These are phyloP conservation scores for Dothistroma pini DNA, from an alignment of 2,329 filamentous ascomycete genomes.

Conservation along the genomic window DNA sequence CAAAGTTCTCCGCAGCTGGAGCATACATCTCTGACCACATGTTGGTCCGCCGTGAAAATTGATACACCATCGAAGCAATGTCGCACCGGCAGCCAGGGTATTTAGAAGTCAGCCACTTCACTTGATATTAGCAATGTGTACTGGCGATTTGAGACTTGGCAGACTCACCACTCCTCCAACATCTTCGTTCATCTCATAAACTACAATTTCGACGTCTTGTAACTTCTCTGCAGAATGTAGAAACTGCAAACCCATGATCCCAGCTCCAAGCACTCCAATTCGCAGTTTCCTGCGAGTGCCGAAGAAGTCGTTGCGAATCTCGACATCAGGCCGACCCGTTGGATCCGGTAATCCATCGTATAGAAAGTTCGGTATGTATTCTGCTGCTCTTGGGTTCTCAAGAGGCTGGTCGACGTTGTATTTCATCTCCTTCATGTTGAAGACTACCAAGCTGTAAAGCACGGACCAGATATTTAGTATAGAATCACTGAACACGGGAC, in stretches of 20 bases:
- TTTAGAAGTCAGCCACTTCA: slow-evolving; percentile 36
- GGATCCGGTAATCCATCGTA: slow-evolving; percentile 12
- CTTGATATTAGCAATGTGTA: neutral
- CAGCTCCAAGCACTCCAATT: slow-evolving; percentile 22
- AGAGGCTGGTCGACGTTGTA: slow-evolving; percentile 7
- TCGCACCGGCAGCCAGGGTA: slow-evolving; percentile 37
- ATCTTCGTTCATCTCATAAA: slow-evolving; percentile 33
- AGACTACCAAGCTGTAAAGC: neutral
- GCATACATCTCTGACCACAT: slow-evolving; percentile 26
- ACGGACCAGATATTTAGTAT: neutral
- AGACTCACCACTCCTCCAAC: slow-evolving; percentile 33
- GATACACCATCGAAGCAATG: slow-evolving; percentile 33
- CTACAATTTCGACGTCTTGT: slow-evolving; percentile 22
- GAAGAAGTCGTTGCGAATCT: slow-evolving; percentile 18
- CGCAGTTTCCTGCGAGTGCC: slow-evolving; percentile 21
- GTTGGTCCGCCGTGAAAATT: slow-evolving; percentile 34
- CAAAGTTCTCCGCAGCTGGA: slow-evolving; percentile 21
- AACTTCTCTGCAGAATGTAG: slow-evolving; percentile 22
- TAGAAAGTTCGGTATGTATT: slow-evolving; percentile 12
- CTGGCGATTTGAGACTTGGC: too few relatives aligned
- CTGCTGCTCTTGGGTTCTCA: slow-evolving; percentile 9
- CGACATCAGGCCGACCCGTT: slow-evolving; percentile 13
- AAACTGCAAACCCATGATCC: slow-evolving; percentile 24
- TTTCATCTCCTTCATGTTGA: slow-evolving; percentile 4
- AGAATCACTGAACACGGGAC: too few relatives aligned